Evolutionary conservation across 257 asterid species (phyloP).

Genomic region (Ophiorrhiza pumila): DNA sequence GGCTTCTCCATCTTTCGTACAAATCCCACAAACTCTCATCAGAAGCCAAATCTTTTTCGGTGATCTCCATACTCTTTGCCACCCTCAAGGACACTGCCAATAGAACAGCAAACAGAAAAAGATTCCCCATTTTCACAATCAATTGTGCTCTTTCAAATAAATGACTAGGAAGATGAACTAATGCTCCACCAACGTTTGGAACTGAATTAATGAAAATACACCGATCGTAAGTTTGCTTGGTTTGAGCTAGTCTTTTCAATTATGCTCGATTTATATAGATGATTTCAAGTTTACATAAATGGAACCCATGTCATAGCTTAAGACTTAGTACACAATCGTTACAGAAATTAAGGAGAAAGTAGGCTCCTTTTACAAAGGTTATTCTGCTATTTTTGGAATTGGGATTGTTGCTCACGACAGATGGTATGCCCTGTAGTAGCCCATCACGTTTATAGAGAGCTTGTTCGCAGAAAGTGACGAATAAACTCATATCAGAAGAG

Average conservation of each 20-base stretch:
- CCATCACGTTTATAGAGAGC: constrained; percentile 29
- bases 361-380: constrained; percentile 13
- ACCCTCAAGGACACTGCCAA: constrained; percentile 33
- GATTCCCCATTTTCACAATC: constrained; percentile 34
- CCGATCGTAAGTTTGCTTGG: neutral
- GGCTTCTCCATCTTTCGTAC: constrained; percentile 82
- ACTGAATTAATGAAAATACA: neutral
- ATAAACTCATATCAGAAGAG: constrained; percentile 17
- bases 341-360: constrained; percentile 34
- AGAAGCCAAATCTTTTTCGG: constrained; percentile 64
- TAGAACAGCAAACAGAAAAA: constrained; percentile 31
- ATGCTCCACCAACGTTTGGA: neutral
- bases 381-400: constrained; percentile 39
- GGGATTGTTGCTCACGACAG: constrained; percentile 26
- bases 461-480: constrained; percentile 31
- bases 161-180: neutral
- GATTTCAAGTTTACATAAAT: neutral
- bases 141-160: neutral
- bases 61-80: constrained; percentile 57
- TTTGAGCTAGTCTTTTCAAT: neutral
- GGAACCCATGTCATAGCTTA: constrained; percentile 22
- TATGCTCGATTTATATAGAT: constrained; percentile 22
- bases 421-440: constrained; percentile 20
- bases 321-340: constrained; percentile 15
- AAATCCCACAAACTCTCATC: constrained; percentile 79